These are phyloP conservation scores for Lineolata rhizophorae DNA, from an alignment of 495 filamentous ascomycete species.

Conservation along the genomic window DNA sequence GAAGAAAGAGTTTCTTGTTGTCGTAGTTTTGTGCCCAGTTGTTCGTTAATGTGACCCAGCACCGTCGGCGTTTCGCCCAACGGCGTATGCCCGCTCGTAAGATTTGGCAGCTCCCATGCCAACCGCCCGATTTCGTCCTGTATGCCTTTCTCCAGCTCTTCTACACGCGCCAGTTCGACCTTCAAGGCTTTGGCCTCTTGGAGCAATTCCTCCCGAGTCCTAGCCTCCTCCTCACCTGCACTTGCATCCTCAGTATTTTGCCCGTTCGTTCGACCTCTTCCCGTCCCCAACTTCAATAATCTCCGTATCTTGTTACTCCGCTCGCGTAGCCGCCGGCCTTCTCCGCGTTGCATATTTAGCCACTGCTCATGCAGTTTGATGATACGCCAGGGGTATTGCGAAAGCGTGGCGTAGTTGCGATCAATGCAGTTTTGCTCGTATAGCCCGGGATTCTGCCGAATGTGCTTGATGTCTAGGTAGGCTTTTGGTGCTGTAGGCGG, in stretches of 20 bases:
- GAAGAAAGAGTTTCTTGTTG: too few relatives aligned
- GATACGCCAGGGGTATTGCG: slow-evolving; percentile 44
- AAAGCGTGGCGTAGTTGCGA: slow-evolving; percentile 57
- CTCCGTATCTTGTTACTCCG: slow-evolving; percentile 26
- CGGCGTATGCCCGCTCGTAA: slow-evolving; percentile 57
- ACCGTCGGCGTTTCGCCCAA: slow-evolving; percentile 35
- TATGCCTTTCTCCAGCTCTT: slow-evolving; percentile 33
- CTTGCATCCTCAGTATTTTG: too few relatives aligned
- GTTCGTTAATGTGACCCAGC: slow-evolving; percentile 50
- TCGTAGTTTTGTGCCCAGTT: neutral
- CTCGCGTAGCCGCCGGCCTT: slow-evolving; percentile 32
- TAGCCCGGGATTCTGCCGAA: slow-evolving; percentile 57
- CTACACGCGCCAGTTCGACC: slow-evolving; percentile 33
- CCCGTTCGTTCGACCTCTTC: too few relatives aligned
- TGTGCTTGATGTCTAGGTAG: slow-evolving; percentile 63
- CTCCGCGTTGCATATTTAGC: slow-evolving; percentile 28
- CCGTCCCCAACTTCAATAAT: too few relatives aligned
- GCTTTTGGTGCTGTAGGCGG: slow-evolving; percentile 43
- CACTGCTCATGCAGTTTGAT: slow-evolving; percentile 45
- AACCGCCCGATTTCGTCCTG: slow-evolving; percentile 47
- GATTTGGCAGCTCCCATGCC: slow-evolving; percentile 66
- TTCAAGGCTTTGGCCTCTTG: slow-evolving; percentile 52
- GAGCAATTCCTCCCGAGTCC: slow-evolving; percentile 27
- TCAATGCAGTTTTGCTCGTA: slow-evolving; percentile 65
- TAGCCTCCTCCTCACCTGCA: slow-evolving; percentile 1